These are phyloP conservation scores for Globisporangium polare DNA, from an alignment of 352 stramenopile genomes.

Conservation along the genomic window DNA sequence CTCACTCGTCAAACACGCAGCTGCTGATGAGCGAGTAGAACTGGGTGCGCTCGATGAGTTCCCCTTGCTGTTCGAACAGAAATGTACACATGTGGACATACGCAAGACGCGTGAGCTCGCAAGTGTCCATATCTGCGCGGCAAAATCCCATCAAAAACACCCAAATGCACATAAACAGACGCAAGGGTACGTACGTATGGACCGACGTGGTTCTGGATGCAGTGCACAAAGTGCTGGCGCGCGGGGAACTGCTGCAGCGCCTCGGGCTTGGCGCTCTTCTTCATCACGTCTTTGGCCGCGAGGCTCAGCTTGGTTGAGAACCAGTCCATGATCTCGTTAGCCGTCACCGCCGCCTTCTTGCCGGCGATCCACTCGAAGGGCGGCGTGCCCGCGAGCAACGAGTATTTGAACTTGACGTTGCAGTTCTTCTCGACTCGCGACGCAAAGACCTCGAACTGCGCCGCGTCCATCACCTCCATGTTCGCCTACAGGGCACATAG, in stretches of 20 bases:
- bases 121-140: background rate
- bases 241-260: background rate
- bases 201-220: constrained; percentile 20
- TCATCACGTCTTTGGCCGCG: constrained; percentile 16
- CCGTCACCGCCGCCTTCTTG: constrained; percentile 13
- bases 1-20: background rate
- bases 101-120: background rate
- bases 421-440: constrained; percentile 25
- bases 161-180: background rate
- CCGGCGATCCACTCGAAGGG: constrained; percentile 40
- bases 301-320: constrained; percentile 23
- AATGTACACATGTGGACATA: background rate
- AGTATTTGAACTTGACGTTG: constrained; percentile 55
- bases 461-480: constrained; percentile 11
- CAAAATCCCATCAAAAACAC: background rate
- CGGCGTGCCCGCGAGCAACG: constrained; percentile 28
- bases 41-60: background rate
- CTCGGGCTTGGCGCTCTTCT: background rate
- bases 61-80: background rate
- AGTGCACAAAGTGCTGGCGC: constrained; percentile 23
- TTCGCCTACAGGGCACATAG: background rate
- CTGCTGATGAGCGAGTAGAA: constrained; percentile 4
- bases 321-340: constrained; percentile 24
- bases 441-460: constrained; percentile 16
- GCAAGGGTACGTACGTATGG: constrained; percentile 16